Percentiles rank a stretch among this genome's conserved stretches.
phyloP scores from a whole-genome alignment of 768 basidiomycete species.

The Auriculariales sp. region DNA sequence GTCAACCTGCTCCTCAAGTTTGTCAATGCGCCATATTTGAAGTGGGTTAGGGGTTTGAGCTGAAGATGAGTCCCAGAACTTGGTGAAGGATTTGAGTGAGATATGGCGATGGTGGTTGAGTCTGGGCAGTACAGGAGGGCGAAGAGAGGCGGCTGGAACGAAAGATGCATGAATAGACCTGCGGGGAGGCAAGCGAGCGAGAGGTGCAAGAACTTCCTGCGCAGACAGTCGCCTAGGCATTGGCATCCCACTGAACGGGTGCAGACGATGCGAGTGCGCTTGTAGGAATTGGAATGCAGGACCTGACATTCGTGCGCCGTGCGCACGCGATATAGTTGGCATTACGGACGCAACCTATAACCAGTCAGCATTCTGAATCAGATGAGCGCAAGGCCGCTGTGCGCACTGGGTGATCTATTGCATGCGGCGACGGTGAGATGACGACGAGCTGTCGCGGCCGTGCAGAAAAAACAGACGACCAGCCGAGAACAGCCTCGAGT shows the following conservation, averaged over 20 bases:
- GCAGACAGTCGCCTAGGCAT: not conserved
- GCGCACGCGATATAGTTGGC: no score
- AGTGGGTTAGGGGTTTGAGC: conserved; percentile 4
- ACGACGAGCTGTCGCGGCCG: not conserved
- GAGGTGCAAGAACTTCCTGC: not conserved
- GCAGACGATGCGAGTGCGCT: not conserved
- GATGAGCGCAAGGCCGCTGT: not conserved
- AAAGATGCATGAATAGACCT: not conserved
- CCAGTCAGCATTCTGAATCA: not conserved
- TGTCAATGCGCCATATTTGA: conserved; percentile 3
- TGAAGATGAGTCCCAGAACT: not conserved
- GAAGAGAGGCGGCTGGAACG: not conserved
- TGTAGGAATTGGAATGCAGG: not conserved
- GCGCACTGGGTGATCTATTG: not conserved
- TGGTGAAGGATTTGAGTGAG: conserved; percentile 1
- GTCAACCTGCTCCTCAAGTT: conserved; percentile 57
- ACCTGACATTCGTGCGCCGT: no score
- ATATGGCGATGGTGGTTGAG: not conserved
- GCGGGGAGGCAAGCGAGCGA: not conserved
- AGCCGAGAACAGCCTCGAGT: not conserved
- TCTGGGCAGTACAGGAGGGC: not conserved
- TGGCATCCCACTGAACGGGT: not conserved
- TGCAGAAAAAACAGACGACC: not conserved
- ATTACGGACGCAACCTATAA: not conserved
- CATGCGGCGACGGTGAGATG: not conserved